Evolutionary conservation across 2,329 filamentous ascomycete species (phyloP).

Genomic region (Epichloe bromicola): DNA sequence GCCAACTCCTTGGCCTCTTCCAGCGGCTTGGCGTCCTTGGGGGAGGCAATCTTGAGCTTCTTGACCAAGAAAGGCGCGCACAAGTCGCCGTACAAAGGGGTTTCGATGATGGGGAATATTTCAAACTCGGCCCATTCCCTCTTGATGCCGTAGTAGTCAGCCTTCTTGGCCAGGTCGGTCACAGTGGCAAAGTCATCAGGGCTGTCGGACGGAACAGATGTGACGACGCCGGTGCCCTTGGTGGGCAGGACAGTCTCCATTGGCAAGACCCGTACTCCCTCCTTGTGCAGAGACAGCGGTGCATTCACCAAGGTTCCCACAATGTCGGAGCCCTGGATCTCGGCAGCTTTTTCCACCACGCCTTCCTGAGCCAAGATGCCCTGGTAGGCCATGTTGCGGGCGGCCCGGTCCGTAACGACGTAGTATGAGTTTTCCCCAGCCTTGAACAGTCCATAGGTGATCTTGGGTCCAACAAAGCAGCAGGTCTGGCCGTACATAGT

Average conservation of each 20-base stretch:
- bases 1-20: conserved; percentile 90
- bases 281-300: conserved; percentile 72
- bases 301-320: conserved; percentile 84
- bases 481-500: conserved; percentile 98
- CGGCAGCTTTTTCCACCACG: conserved; percentile 58
- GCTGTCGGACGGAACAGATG: conserved; percentile 88
- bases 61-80: conserved; percentile 75
- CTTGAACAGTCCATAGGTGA: conserved; percentile 82
- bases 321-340: conserved; percentile 64
- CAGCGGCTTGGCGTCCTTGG: conserved; percentile 81
- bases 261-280: conserved; percentile 77
- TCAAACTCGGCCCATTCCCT: conserved; percentile 93
- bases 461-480: conserved; percentile 85
- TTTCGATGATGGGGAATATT: conserved; percentile 79
- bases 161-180: conserved; percentile 81
- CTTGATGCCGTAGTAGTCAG: conserved; percentile 90
- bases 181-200: conserved; percentile 87
- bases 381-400: conserved; percentile 95
- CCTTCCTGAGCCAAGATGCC: conserved; percentile 70
- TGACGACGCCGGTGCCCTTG: conserved; percentile 95
- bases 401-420: conserved; percentile 71
- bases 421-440: conserved; percentile 67
- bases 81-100: conserved; percentile 74
- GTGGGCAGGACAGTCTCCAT: conserved; percentile 89
- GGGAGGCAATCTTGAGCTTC: conserved; percentile 94